Evolutionary conservation across 2,329 filamentous ascomycete species (phyloP), one percentile per base, ranked within the genome.

Genomic region (Leptographium flavum): DNA sequence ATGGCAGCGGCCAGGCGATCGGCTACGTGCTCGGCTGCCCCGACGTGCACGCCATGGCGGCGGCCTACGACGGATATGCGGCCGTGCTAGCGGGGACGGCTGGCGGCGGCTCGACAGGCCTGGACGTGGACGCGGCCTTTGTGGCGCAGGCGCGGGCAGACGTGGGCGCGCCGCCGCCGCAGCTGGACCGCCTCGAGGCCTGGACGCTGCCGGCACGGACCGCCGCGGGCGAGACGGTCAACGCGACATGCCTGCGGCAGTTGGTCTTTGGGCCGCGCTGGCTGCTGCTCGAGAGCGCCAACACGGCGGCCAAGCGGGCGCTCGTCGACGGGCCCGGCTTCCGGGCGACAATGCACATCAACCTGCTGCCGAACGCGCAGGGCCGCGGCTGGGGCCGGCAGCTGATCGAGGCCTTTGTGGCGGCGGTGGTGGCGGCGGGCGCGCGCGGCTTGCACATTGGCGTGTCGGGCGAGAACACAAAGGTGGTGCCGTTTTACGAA

Each of bases 21-120:
- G 69, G 69, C n/a, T 73, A 73, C 58, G 67, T 68, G 49, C 65
- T 71, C 55, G 66, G 66, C 44, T 61, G 59, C 40, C 58, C 69
- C 10, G 63, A 69, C 56, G 61, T 70, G 17, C 48, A 58, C 39
- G 56, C 59, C 50, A 63, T 72, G 41, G 56, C 58, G 15, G 52
- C 49, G 2, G 54, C 48, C 2, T 72, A 70, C 57, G 51, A 49
- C 4, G 50, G 53, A 7, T 72, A 70, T 58, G 53, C 63, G 14
- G 21, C 41, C 10, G 51, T 57, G 11, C 56, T 71, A 11, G n/a
- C n/a, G n/a, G n/a, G n/a, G n/a, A n/a, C n/a, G n/a, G n/a, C n/a
- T n/a, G 33, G 30, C 2, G 43, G 37, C 13, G 31, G 31, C 5
- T n/a, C n/a, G n/a, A n/a, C n/a, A n/a, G 14, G 11, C 19, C 30